A percentile compares a stretch with the other conserved stretches of the same genome.
Evolutionary conservation across 345 rosid species (phyloP).

Genomic region (Capsella bursapastoris): DNA sequence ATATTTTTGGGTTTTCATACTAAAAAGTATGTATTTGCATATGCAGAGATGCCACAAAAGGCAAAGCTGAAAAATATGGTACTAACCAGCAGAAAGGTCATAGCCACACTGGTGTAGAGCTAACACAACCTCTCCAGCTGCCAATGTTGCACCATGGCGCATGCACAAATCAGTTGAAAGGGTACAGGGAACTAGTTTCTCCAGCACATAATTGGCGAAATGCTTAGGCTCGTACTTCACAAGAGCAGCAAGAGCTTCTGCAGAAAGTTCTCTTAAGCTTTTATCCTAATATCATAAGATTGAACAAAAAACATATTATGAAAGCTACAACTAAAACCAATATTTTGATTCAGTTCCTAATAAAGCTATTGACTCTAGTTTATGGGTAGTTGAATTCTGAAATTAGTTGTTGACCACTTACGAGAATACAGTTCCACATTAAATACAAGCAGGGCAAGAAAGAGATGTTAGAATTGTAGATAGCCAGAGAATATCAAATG

Average conservation of each 20-base stretch:
- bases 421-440: neutral
- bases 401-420: neutral
- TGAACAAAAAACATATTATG: conserved; percentile 18
- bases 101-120: conserved; percentile 67
- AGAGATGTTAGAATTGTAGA: conserved; percentile 7
- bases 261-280: conserved; percentile 90
- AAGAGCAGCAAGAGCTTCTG: conserved; percentile 88
- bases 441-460: neutral
- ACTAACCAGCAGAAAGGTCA: conserved; percentile 70
- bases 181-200: conserved; percentile 75
- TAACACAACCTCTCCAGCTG: conserved; percentile 81
- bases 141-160: conserved; percentile 96
- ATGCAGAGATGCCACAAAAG: conserved; percentile 19
- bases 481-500: conserved; percentile 21
- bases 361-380: neutral
- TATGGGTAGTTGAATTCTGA: conserved; percentile 15
- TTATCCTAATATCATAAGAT: conserved; percentile 64
- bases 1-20: conserved; percentile 21
- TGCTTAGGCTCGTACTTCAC: conserved; percentile 78
- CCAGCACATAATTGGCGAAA: conserved; percentile 68
- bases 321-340: conserved; percentile 7
- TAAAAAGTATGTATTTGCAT: neutral
- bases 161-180: conserved; percentile 88
- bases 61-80: conserved; percentile 35
- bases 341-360: conserved; percentile 6